These are phyloP conservation scores for Candida pseudofarinosa DNA, from an alignment of 805 yeast genomes.

Conservation along the genomic window DNA sequence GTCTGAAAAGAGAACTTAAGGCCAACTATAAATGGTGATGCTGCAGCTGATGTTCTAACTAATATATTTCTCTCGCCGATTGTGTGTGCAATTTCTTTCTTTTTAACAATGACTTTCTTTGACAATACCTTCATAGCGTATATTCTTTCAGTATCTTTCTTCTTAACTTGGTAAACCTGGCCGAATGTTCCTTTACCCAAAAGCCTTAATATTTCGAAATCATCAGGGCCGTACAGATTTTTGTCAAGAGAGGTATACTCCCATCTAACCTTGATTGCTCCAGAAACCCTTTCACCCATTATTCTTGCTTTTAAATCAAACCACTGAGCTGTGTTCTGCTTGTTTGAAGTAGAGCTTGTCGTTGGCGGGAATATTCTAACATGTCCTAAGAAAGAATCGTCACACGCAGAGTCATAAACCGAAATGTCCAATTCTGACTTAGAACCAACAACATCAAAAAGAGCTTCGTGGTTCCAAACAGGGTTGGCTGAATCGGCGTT, in stretches of 20 bases:
- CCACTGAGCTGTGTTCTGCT: constrained; percentile 58
- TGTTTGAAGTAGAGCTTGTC: constrained; percentile 31
- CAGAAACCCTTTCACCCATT: constrained; percentile 70
- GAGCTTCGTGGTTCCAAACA: constrained; percentile 88
- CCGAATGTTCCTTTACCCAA: constrained; percentile 98
- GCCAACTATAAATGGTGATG: constrained; percentile 92
- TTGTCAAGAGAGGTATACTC: constrained; percentile 64
- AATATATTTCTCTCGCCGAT: constrained; percentile 94
- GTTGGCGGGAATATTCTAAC: constrained; percentile 65
- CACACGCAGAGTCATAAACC: constrained; percentile 80
- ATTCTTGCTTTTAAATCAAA: constrained; percentile 66
- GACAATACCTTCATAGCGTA: constrained; percentile 97
- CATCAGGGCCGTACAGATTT: constrained; percentile 86
- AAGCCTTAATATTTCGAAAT: constrained; percentile 85
- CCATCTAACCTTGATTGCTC: constrained; percentile 73
- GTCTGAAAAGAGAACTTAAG: constrained; percentile 96
- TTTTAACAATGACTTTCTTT: constrained; percentile 91
- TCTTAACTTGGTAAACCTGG: constrained; percentile 93
- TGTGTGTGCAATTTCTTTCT: constrained; percentile 97
- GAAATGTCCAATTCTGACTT: constrained; percentile 82
- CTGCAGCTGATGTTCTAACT: constrained; percentile 85
- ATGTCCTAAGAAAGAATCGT: constrained; percentile 85
- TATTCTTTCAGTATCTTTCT: constrained; percentile 82
- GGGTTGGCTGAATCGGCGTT: constrained; percentile 50
- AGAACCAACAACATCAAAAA: constrained; percentile 85